Conservation (phyloP, 768 basidiomycete species). For the Coprinopsis cinerea region DNA sequence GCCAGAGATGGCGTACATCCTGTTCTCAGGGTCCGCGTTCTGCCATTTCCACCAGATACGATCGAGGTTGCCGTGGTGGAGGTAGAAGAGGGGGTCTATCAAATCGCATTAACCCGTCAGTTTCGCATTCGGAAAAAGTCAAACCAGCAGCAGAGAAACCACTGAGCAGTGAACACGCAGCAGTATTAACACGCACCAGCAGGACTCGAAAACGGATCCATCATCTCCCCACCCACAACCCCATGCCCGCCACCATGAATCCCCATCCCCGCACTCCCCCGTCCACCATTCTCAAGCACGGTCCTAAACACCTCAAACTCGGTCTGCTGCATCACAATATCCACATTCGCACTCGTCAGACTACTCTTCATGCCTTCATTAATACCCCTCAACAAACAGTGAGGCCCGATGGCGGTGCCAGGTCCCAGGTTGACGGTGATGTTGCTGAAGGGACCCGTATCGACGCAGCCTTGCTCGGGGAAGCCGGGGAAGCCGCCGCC, state of each 20-base stretch:
- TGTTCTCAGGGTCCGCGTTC: neutral
- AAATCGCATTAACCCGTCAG: neutral
- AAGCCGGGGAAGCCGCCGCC: neutral
- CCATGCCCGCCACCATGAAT: conserved; percentile 8
- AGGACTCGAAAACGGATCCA: conserved; percentile 1
- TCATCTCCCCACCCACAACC: conserved; percentile 5
- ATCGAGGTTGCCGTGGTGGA: conserved; percentile 5
- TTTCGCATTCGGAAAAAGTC: neutral
- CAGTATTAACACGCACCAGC: neutral
- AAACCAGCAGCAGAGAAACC: too few relatives aligned
- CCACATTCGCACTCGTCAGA: neutral
- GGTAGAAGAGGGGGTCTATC: conserved; percentile 7
- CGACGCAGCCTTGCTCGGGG: conserved; percentile 6
- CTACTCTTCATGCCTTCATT: neutral
- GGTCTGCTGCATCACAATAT: conserved; percentile 2
- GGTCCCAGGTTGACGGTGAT: conserved; percentile 2
- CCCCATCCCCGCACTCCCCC: neutral
- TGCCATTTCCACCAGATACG: conserved; percentile 11
- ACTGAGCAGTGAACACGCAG: neutral
- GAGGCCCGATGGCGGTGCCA: neutral
- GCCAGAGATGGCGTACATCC: neutral
- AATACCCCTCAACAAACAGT: conserved; percentile 3
- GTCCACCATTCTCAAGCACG: conserved; percentile 2
- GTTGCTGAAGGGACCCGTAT: conserved; percentile 4
- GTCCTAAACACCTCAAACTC: conserved; percentile 5